phyloP scores from a whole-genome alignment of 2,329 filamentous ascomycete genomes.

The Pestalotiopsis sp. region DNA sequence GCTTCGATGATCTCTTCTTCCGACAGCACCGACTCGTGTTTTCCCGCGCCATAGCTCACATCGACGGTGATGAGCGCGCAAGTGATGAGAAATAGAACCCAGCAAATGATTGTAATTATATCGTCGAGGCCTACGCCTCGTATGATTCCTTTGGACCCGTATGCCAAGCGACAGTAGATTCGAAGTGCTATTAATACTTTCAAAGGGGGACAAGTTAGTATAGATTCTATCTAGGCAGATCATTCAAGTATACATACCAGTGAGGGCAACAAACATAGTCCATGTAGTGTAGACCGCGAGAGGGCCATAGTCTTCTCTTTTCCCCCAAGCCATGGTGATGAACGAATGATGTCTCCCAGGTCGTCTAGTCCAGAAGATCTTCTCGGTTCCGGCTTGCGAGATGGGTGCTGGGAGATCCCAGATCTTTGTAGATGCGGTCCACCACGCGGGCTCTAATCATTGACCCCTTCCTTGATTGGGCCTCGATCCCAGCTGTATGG shows the following conservation, averaged over 20 bases:
- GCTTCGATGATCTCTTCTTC: conserved; percentile 19
- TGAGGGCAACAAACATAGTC: neutral
- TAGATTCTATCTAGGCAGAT: neutral
- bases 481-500: neutral
- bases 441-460: neutral
- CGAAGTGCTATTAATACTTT: conserved; percentile 29
- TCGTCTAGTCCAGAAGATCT: neutral
- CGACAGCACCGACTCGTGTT: conserved; percentile 20
- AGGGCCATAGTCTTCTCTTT: neutral
- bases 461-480: neutral
- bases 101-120: conserved; percentile 30
- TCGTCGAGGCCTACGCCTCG: conserved; percentile 30
- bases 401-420: neutral
- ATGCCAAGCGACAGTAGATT: conserved; percentile 25
- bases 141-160: conserved; percentile 8
- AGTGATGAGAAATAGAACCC: conserved; percentile 28
- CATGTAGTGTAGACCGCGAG: neutral
- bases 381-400: neutral
- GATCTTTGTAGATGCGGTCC: neutral
- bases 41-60: conserved; percentile 28
- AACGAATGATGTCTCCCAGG: neutral
- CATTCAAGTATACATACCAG: neutral
- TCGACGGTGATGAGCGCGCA: conserved; percentile 30
- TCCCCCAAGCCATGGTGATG: neutral
- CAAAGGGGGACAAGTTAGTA: neutral